Evolutionary conservation across 495 filamentous ascomycete species (phyloP), one percentile per base, ranked within the genome.

Genomic region (Talaromyces trachyspermus): DNA sequence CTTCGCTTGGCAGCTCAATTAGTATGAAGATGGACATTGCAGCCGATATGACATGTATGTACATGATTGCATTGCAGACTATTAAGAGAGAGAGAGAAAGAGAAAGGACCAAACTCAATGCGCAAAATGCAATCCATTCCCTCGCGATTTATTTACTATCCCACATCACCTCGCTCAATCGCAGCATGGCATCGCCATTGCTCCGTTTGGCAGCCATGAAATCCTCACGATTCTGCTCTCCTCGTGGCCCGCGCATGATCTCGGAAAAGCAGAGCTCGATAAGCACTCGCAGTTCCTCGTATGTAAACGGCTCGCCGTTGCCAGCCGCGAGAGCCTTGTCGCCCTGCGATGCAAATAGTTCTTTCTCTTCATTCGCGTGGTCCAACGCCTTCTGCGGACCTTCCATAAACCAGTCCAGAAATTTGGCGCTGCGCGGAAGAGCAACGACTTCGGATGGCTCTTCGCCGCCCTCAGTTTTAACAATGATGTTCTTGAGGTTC

Each of bases 201-300:
- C 77, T 77, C 59, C 86, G 77, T 74, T 80, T 84, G 30, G 85
- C 85, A 37, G 78, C 72, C 53, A 85, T 75, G 12, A 79, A 81
- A 18, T 86, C 79, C 39, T 90, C 88, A 43, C 88, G 71, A 57
- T 84, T 80, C 37, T 81, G 77, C 51, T 79, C 81, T 8, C 79
- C 75, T 8, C 63, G 57, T 0, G 70, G 70, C 5, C 70, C 70
- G 8, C 62, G 59, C 49, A 89, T 62, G 51, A 80, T 77, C 62
- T 95, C 90, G 40, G 83, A 88, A 63, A 88, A 96, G 58, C 83
- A 91, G 41, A 98, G 65, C 62, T 95, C 86, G 22, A 96, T 65
- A 27, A 97, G 69, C 7, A 77, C 76, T 65, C 88, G 91, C 51
- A 96, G 69, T 61, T 95, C 88, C 38, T 94, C 89, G 48, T 89